Conservation (phyloP, 352 stramenopile species). For the Phytopythium kandeliae region DNA sequence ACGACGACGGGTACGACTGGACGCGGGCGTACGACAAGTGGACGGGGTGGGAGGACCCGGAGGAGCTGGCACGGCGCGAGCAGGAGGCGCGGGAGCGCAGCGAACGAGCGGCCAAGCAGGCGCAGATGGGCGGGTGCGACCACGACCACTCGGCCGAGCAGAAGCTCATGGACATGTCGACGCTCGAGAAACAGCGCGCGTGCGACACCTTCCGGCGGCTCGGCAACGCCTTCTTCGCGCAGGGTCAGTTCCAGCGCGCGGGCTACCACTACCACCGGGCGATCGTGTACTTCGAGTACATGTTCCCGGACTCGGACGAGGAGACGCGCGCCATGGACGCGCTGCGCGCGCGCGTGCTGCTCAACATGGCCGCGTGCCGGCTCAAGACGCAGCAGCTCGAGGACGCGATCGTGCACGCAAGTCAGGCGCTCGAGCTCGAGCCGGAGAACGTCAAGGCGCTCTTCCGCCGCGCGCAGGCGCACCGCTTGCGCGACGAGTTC, state of each 20-base stretch:
- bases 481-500: conserved; percentile 67
- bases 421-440: conserved; percentile 58
- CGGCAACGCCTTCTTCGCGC: conserved; percentile 69
- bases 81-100: conserved; percentile 56
- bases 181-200: conserved; percentile 39
- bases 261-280: conserved; percentile 80
- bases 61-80: conserved; percentile 67
- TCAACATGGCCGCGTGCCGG: conserved; percentile 73
- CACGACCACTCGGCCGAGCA: conserved; percentile 86
- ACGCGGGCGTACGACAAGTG: conserved; percentile 74
- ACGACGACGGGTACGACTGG: conserved; percentile 47
- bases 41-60: conserved; percentile 73
- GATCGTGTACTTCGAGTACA: conserved; percentile 85
- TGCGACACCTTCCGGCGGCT: conserved; percentile 68
- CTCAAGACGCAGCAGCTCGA: conserved; percentile 73
- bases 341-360: conserved; percentile 52
- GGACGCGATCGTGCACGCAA: conserved; percentile 57
- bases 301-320: conserved; percentile 62
- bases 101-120: conserved; percentile 32
- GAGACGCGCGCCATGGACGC: conserved; percentile 43
- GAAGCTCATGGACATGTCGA: conserved; percentile 85
- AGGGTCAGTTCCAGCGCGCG: conserved; percentile 77
- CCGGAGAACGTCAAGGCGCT: conserved; percentile 51
- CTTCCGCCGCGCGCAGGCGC: conserved; percentile 61
- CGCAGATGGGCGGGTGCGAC: conserved; percentile 54